phyloP scores from a whole-genome alignment of 2,329 filamentous ascomycete species.

The Neonectria neomacrospora region DNA sequence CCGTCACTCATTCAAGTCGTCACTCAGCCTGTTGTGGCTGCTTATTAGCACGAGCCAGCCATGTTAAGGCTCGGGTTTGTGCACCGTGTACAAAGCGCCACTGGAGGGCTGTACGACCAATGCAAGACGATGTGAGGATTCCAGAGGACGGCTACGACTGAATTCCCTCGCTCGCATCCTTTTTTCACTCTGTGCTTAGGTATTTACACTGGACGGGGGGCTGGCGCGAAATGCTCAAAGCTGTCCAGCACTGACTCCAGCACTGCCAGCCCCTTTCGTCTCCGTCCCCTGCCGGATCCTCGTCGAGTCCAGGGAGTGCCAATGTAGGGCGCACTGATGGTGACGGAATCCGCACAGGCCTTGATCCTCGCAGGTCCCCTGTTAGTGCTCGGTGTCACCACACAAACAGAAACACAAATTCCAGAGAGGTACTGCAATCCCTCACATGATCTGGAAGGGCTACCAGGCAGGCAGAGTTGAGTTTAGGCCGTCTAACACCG shows the following conservation, averaged over 20 bases:
- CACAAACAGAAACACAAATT: not conserved
- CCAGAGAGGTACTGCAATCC: not conserved
- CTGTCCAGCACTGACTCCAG: not conserved
- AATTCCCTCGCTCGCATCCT: not conserved
- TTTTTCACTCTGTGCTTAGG: not conserved
- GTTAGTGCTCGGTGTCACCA: slow-evolving; percentile 1
- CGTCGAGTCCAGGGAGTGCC: not conserved
- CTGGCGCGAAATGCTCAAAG: not conserved
- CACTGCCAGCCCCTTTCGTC: slow-evolving; percentile 1
- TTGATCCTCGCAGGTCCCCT: not conserved
- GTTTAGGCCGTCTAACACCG: not conserved
- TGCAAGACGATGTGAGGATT: slow-evolving; percentile 1
- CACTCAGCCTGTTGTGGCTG: not conserved
- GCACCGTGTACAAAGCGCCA: not conserved
- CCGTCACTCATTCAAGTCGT: not conserved
- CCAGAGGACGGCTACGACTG: slow-evolving; percentile 1
- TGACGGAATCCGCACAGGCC: slow-evolving; percentile 6
- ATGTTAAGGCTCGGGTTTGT: not conserved
- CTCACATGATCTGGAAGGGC: not conserved
- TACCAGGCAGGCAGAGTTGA: not conserved
- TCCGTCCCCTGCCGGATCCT: not conserved
- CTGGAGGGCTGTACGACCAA: slow-evolving; percentile 2
- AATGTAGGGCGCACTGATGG: not conserved
- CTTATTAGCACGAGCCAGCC: not conserved
- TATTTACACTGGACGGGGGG: not conserved